A percentile compares a stretch with the other conserved stretches of the same genome.
Conservation (phyloP, 768 basidiomycete species). For the Leccinellum rugosiceps region DNA sequence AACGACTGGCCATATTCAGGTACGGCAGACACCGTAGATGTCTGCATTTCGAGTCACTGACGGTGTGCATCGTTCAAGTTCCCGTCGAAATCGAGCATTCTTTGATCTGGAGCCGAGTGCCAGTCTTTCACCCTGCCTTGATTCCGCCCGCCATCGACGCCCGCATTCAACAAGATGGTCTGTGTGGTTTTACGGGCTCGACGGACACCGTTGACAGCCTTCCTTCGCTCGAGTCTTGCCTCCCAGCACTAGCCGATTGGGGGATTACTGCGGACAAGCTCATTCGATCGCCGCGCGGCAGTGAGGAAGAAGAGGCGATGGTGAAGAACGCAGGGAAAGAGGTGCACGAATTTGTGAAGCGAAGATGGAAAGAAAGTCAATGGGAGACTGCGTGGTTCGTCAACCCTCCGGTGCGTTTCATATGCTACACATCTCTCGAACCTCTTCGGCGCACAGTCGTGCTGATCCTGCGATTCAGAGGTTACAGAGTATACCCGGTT, state of each 20-base stretch:
- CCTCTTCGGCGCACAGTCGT: neutral
- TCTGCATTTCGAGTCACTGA: neutral
- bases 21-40: conserved; percentile 25
- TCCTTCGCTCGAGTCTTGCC: conserved; percentile 50
- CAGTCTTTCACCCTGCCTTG: conserved; percentile 62
- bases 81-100: conserved; percentile 72
- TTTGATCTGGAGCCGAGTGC: conserved; percentile 74
- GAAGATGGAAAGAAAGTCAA: conserved; percentile 63
- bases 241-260: conserved; percentile 70
- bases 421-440: neutral
- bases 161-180: conserved; percentile 69
- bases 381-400: conserved; percentile 95
- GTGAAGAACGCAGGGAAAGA: conserved; percentile 52
- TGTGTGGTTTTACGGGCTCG: conserved; percentile 79
- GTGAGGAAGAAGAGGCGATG: conserved; percentile 49
- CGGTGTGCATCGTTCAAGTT: conserved; percentile 37
- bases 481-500: conserved; percentile 74
- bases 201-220: conserved; percentile 55
- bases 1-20: conserved; percentile 92
- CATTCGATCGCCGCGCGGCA: conserved; percentile 48
- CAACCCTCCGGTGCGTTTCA: conserved; percentile 69
- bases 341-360: conserved; percentile 60
- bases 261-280: conserved; percentile 61
- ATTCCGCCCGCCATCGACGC: conserved; percentile 48
- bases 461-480: conserved; percentile 42